Evolutionary conservation across 2,329 filamentous ascomycete genomes (phyloP), one percentile per base, ranked within the genome.

Genomic region (Aspergillus hiratsukae): DNA sequence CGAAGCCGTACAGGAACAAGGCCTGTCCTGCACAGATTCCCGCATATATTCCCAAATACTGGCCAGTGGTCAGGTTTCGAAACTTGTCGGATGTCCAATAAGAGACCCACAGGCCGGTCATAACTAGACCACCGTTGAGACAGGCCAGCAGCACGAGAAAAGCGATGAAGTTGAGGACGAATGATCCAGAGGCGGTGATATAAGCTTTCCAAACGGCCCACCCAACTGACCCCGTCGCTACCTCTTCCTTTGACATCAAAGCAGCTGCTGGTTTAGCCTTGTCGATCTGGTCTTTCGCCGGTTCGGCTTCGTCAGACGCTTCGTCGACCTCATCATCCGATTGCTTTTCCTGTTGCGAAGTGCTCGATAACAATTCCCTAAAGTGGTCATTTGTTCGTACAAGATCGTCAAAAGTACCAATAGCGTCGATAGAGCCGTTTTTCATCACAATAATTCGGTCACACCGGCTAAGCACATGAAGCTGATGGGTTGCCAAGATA

Each of bases 371-470:
- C 51, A 97, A 79, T 29, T 87, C 81, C 67, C 86, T 86, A 77
- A 97, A 97, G 4, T 83, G 85, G n/a, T 80, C 77, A 65, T 94
- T 88, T 60, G 87, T 81, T 7, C 80, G 79, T 87, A 96, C 96
- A 19, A 97, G 81, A 57, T 95, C 92, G 35, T 90, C 85, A 66
- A 93, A 97, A 0, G 92, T 97, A 63, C 94, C 92, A 41, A 97
- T 80, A 4, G 91, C 90, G 71, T 89, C 85, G 54, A 97, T 89
- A 53, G 81, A 85, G 48, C 94, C 94, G 17, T 87, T 85, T 55
- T 97, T 89, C 84, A 99, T 92, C 85, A 91, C 92, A 50, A 97
- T 86, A 61, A 97, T 93, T 35, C 93, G 83, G 70, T 97, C 93
- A 66, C 91, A 97, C 35, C 91, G 87, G 69, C 83, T 91, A 5